Evolutionary conservation across 495 filamentous ascomycete species (phyloP).

Genomic region (Trichoderma gamsii): DNA sequence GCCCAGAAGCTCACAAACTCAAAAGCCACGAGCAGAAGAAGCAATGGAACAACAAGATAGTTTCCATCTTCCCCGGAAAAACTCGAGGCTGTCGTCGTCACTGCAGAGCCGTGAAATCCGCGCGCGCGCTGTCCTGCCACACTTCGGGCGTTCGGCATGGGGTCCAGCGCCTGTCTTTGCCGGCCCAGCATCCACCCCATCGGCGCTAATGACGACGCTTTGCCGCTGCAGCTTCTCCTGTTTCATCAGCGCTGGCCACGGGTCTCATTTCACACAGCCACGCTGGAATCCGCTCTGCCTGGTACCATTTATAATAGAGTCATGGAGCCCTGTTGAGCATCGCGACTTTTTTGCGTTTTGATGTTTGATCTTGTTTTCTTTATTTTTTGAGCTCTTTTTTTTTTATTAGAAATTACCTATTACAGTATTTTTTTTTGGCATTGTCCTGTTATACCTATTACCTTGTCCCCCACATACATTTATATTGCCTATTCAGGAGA

Average conservation of each 20-base stretch:
- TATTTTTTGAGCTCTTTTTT: not conserved
- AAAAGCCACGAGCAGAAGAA: not conserved
- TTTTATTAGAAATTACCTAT: no score
- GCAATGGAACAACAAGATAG: not conserved
- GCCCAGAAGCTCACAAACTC: not conserved
- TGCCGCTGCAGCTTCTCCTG: slow-evolving; percentile 4
- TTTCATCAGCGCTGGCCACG: not conserved
- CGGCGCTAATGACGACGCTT: slow-evolving; percentile 9
- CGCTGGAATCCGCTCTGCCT: not conserved
- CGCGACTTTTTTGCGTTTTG: not conserved
- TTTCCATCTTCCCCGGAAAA: not conserved
- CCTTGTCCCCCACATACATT: no score
- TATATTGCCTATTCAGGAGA: no score
- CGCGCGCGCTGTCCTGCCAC: not conserved
- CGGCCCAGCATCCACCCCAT: not conserved
- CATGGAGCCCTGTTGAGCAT: not conserved
- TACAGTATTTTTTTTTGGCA: no score
- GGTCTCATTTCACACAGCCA: slow-evolving; percentile 5
- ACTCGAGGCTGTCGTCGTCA: not conserved
- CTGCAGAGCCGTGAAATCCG: not conserved
- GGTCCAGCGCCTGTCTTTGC: not conserved
- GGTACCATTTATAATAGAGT: not conserved
- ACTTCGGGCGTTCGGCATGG: slow-evolving; percentile 1
- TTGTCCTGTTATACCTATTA: no score
- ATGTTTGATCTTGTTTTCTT: not conserved